Evolutionary conservation across 2,329 filamentous ascomycete genomes (phyloP), one percentile per base, ranked within the genome.

Genomic region (Fusarium euwallaceae): DNA sequence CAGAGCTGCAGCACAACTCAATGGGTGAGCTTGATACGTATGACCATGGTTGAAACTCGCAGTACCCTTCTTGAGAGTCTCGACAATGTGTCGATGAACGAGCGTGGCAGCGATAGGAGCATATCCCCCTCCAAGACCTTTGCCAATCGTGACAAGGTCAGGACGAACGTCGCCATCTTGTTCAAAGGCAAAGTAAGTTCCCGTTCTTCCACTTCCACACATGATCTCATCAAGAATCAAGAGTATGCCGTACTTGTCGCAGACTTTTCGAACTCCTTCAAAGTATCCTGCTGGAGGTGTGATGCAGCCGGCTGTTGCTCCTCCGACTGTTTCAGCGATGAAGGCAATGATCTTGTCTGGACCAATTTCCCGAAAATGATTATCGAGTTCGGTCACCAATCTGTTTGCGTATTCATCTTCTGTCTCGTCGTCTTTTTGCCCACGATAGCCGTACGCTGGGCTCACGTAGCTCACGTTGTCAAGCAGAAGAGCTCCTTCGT

Each of bases 141-240:
- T 94, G 0, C 90, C 92, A 11, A 93, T 83, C 0, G 91, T 90
- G 79, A 92, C 88, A 6, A 94, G 86, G 76, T 94, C 92, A 0
- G 92, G 92, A 2, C 64, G 64, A 1, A 86, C 85, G 6, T 89
- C 83, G 0, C 82, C 86, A 32, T 91, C 87, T 58, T 90, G 85
- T 74, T 92, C 86, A 88, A 90, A 93, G 2, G 90, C 89, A 81
- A 93, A 88, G 73, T 92, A 81, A 6, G 84, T 87, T 0, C 90
- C 91, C 0, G 86, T 87, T 1, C 91, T 84, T 1, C 91, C 91
- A 81, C 88, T 88, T 3, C 92, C 92, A 58, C 89, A 92, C 92
- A 95, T 94, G 53, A 95, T 87, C 61, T 96, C 94, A 77, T 97
- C 94, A 0, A 96, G 83, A 55, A 96, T 92, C n/a, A 97, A 85